These are phyloP conservation scores for Solanum hybrid DNA, from an alignment of 305 asterid species.

Conservation along the genomic window DNA sequence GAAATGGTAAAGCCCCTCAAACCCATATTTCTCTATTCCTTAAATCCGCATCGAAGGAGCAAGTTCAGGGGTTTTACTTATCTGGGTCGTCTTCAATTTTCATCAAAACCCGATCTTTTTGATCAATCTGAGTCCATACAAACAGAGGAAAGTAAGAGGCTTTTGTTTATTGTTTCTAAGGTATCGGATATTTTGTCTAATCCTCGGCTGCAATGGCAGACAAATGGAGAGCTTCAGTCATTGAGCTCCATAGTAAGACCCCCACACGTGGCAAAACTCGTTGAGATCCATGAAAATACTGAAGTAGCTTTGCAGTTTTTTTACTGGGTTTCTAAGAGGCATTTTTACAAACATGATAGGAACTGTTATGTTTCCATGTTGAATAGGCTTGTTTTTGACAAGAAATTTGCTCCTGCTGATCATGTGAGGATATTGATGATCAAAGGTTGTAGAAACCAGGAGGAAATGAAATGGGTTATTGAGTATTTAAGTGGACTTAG, in stretches of 20 bases:
- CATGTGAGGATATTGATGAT: slow-evolving; percentile 78
- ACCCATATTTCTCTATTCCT: slow-evolving; percentile 24
- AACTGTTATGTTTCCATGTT: slow-evolving; percentile 65
- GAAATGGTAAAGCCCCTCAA: slow-evolving; percentile 64
- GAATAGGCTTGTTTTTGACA: slow-evolving; percentile 54
- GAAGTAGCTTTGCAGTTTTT: slow-evolving; percentile 55
- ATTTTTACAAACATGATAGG: slow-evolving; percentile 68
- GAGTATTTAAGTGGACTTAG: slow-evolving; percentile 49
- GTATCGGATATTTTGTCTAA: slow-evolving; percentile 49
- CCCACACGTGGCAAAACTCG: slow-evolving; percentile 42
- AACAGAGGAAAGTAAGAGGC: background rate
- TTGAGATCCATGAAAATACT: slow-evolving; percentile 30
- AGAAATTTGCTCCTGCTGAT: slow-evolving; percentile 50
- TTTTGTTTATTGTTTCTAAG: slow-evolving; percentile 27
- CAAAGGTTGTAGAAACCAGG: slow-evolving; percentile 51
- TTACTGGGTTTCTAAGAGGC: slow-evolving; percentile 72
- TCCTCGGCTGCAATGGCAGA: slow-evolving; percentile 44
- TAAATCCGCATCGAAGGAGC: slow-evolving; percentile 3
- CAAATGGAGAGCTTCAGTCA: slow-evolving; percentile 46
- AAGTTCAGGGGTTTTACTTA: slow-evolving; percentile 12
- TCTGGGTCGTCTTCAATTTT: slow-evolving; percentile 28
- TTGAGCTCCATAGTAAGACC: slow-evolving; percentile 50
- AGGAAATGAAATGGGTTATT: slow-evolving; percentile 41
- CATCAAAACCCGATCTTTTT: slow-evolving; percentile 22
- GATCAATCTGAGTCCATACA: background rate